A percentile compares a stretch with the other conserved stretches of the same genome.
These are phyloP conservation scores for Penicillium psychrosexuale DNA, from an alignment of 2,329 filamentous ascomycete genomes.

Conservation along the genomic window DNA sequence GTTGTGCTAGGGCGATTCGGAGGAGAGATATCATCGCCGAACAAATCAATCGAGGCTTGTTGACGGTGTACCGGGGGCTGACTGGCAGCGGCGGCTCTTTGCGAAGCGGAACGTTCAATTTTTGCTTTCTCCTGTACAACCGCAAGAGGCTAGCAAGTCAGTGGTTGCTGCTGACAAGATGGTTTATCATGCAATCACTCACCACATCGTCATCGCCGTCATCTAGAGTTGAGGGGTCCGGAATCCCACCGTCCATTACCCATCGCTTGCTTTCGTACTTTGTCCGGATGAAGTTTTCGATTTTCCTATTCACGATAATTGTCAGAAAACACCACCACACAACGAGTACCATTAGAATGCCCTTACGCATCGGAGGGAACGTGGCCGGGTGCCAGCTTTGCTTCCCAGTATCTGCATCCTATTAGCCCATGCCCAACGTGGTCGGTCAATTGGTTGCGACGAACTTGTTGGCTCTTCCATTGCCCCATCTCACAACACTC, in stretches of 20 bases:
- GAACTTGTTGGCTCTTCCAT: slow-evolving; percentile 89
- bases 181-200: slow-evolving; percentile 40
- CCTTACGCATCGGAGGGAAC: slow-evolving; percentile 79
- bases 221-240: slow-evolving; percentile 85
- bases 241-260: slow-evolving; percentile 97
- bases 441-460: slow-evolving; percentile 22
- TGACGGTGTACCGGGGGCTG: slow-evolving; percentile 46
- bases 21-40: slow-evolving; percentile 70
- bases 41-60: slow-evolving; percentile 67
- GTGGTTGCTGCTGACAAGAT: slow-evolving; percentile 2
- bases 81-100: slow-evolving; percentile 46
- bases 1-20: slow-evolving; percentile 68
- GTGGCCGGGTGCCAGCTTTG: slow-evolving; percentile 86
- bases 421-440: slow-evolving; percentile 9
- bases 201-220: slow-evolving; percentile 81
- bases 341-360: slow-evolving; percentile 2
- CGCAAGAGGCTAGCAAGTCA: slow-evolving; percentile 55
- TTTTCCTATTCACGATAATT: slow-evolving; percentile 59
- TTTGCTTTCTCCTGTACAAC: slow-evolving; percentile 69
- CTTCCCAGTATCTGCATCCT: slow-evolving; percentile 73
- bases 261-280: slow-evolving; percentile 99
- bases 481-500: slow-evolving; percentile 93
- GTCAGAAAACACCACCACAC: slow-evolving; percentile 11
- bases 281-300: slow-evolving; percentile 98
- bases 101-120: slow-evolving; percentile 58